Evolutionary conservation across 129 eudicot species (phyloP).

Genomic region (Arctium minus): DNA sequence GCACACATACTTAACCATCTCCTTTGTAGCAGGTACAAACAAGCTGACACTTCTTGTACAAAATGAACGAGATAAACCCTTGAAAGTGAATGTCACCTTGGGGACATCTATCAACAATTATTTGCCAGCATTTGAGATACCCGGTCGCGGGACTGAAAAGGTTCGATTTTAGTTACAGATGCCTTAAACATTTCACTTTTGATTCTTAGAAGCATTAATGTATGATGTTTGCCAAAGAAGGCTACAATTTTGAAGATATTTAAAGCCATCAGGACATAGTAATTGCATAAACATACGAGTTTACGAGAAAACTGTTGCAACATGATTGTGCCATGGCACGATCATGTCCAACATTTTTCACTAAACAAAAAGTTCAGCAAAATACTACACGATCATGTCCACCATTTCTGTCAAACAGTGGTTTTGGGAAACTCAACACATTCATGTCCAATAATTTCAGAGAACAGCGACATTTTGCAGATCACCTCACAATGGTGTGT

Average conservation of each 20-base stretch:
- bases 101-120: conserved; percentile 1
- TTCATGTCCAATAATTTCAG: not conserved
- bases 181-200: not conserved
- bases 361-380: not conserved
- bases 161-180: not conserved
- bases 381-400: not conserved
- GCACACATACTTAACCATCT: not conserved
- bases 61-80: conserved; percentile 19
- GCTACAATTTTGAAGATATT: not conserved
- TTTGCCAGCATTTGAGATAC: conserved; percentile 11
- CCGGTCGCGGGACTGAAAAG: conserved; percentile 14
- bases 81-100: conserved; percentile 17
- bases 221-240: not conserved
- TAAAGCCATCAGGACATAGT: not conserved
- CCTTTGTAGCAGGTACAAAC: conserved; percentile 18
- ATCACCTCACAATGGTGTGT: not conserved
- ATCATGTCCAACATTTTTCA: not conserved
- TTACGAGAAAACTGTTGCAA: not conserved
- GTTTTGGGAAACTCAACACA: not conserved
- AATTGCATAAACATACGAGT: not conserved
- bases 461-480: not conserved
- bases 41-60: conserved; percentile 21
- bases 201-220: conserved; percentile 1
- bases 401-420: not conserved
- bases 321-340: too few species aligned